phyloP scores from a whole-genome alignment of 1,139 yeast genomes.

The Yarrowia galli region DNA sequence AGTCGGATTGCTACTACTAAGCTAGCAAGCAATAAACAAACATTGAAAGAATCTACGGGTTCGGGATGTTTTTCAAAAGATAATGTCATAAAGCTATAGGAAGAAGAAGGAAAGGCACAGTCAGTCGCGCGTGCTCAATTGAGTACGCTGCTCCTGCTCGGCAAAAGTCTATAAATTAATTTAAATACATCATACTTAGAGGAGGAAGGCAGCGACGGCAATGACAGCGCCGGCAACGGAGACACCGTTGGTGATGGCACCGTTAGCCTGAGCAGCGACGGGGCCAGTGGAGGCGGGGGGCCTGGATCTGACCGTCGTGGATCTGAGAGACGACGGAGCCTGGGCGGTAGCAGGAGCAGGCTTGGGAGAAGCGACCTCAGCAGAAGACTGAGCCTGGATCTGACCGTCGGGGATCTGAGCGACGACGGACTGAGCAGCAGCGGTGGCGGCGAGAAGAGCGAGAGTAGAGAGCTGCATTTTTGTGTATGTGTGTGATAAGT shows the following conservation, averaged over 20 bases:
- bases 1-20: not conserved
- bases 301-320: constrained; percentile 36
- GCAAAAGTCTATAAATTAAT: constrained; percentile 34
- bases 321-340: constrained; percentile 25
- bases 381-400: constrained; percentile 27
- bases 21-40: constrained; percentile 8
- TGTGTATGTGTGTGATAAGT: constrained; percentile 13
- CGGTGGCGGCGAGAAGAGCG: constrained; percentile 36
- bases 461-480: constrained; percentile 37
- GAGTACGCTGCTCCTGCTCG: constrained; percentile 28
- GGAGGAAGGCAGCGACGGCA: constrained; percentile 35
- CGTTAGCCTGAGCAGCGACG: constrained; percentile 37
- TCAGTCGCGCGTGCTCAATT: constrained; percentile 22
- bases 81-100: constrained; percentile 25
- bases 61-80: not conserved
- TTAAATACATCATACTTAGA: constrained; percentile 30
- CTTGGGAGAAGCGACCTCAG: constrained; percentile 27
- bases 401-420: constrained; percentile 35
- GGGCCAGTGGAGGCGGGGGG: constrained; percentile 34
- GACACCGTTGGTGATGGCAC: constrained; percentile 29
- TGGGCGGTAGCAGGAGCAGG: constrained; percentile 23
- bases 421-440: constrained; percentile 26
- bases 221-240: constrained; percentile 30
- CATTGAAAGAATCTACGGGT: not conserved
- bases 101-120: constrained; percentile 25